Evolutionary conservation across 352 stramenopile genomes (phyloP), one percentile per base, ranked within the genome.

Genomic region (Phytophthora hibernalis): DNA sequence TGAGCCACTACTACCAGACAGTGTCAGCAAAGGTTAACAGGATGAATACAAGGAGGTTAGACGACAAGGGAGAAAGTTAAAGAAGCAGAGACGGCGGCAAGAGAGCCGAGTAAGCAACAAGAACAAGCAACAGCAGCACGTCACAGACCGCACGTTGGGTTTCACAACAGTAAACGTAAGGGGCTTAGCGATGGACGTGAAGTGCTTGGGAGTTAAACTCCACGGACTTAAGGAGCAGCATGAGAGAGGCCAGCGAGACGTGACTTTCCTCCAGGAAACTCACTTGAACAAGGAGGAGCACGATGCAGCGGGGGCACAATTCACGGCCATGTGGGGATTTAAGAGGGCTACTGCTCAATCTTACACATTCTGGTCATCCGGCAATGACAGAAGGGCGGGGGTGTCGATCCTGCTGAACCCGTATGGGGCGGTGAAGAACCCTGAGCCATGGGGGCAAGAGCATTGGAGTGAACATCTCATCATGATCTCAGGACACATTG

Each of bases 341-440:
- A 65, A 54, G 12, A 9, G n/a, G n/a, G 4, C 1, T 43, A 18
- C 56, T 8, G 33, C 33, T 12, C 11, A 40, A 9, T 1, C 6
- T 5, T 40, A 18, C 35, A 42, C 57, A 2, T 65, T 30, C n/a
- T 66, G 38, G 49, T 10, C 28, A 1, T 58, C 48, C 7, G 40
- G 30, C 15, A n/a, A 26, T 1, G 20, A 24, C 2, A 22, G 37
- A 16, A 15, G 28, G 16, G 58, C 49, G 13, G 37, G 49, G 0
- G 57, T 65, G 10, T 47, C 57, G 7, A 57, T 65, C 20, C n/a
- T 65, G 6, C 5, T 37, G 0, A 58, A 58, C 18, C 58, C 49
- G 7, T 40, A 58, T 21, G 37, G 40, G 26, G 42, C 24, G 20
- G 11, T 60, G 13, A 38, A 8, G 5, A 15, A 59, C 3, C 9